Evolutionary conservation across 306 rosid genomes (phyloP).

Genomic region (Senna siamea): DNA sequence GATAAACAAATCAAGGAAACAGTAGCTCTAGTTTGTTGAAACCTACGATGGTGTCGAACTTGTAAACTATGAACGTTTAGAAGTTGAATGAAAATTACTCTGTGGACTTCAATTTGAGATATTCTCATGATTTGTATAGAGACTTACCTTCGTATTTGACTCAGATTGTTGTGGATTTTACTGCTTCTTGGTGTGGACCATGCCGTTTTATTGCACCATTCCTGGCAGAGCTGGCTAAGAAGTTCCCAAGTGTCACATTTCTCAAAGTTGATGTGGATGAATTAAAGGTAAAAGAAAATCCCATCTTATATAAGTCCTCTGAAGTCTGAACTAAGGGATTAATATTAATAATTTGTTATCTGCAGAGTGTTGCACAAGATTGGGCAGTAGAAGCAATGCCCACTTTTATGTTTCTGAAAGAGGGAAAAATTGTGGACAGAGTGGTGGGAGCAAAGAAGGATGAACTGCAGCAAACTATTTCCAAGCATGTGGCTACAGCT

Average conservation of each 20-base stretch:
- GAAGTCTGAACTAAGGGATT: neutral
- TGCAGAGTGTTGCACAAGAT: constrained; percentile 83
- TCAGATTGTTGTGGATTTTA: constrained; percentile 83
- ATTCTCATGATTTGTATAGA: neutral
- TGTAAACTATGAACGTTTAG: neutral
- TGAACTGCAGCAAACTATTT: constrained; percentile 67
- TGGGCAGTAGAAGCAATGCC: constrained; percentile 99
- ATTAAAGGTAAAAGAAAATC: constrained; percentile 58
- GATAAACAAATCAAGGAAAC: neutral
- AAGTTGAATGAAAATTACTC: neutral
- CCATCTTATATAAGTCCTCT: neutral
- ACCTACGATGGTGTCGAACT: neutral
- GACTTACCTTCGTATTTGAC: constrained; percentile 3
- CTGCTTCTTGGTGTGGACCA: constrained; percentile 99
- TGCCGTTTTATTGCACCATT: constrained; percentile 86
- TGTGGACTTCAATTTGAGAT: neutral
- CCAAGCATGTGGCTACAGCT: constrained; percentile 54
- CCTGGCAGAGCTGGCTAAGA: constrained; percentile 78
- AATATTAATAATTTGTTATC: neutral
- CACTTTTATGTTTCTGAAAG: constrained; percentile 85
- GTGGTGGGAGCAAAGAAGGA: constrained; percentile 94
- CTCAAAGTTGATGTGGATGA: constrained; percentile 92
- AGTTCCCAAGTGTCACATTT: constrained; percentile 57
- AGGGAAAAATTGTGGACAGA: constrained; percentile 73
- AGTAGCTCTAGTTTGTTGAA: neutral